phyloP scores from a whole-genome alignment of 768 basidiomycete genomes.

The Boletales sp. region DNA sequence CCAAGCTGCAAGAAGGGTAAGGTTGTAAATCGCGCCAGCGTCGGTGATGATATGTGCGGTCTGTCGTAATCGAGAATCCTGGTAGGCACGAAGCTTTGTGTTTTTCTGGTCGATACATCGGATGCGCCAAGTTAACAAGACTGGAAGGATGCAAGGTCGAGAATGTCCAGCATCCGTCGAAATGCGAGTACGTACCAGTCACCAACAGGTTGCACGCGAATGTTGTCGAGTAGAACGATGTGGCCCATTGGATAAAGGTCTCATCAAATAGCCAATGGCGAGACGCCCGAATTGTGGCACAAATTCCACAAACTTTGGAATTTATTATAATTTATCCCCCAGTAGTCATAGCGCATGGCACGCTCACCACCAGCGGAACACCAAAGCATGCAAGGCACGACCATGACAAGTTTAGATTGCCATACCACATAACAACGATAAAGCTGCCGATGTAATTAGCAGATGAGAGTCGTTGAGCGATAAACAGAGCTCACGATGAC shows the following conservation, averaged over 20 bases:
- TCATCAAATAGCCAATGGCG: neutral
- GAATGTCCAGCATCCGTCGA: too few species aligned
- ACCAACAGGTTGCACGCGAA: constrained; percentile 6
- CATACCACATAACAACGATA: constrained; percentile 11
- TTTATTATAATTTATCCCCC: neutral
- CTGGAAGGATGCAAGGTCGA: neutral
- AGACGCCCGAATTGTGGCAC: neutral
- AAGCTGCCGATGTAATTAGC: neutral
- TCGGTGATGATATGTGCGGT: neutral
- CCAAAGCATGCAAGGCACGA: constrained; percentile 9
- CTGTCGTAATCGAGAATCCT: neutral
- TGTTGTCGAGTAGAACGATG: neutral
- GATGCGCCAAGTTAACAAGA: constrained; percentile 2
- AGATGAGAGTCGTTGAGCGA: neutral
- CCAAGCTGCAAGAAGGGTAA: constrained; percentile 4
- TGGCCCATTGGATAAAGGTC: constrained; percentile 2
- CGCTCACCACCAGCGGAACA: neutral
- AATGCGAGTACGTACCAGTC: constrained; percentile 2
- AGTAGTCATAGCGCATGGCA: neutral
- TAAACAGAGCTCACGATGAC: constrained; percentile 4
- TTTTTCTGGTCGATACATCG: constrained; percentile 2
- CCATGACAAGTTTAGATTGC: constrained; percentile 4
- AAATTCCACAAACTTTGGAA: constrained; percentile 5
- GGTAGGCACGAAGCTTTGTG: neutral
- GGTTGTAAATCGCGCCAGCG: constrained; percentile 5